phyloP scores from a whole-genome alignment of 176 grass and related monocot genomes.

The Chloris gayana region DNA sequence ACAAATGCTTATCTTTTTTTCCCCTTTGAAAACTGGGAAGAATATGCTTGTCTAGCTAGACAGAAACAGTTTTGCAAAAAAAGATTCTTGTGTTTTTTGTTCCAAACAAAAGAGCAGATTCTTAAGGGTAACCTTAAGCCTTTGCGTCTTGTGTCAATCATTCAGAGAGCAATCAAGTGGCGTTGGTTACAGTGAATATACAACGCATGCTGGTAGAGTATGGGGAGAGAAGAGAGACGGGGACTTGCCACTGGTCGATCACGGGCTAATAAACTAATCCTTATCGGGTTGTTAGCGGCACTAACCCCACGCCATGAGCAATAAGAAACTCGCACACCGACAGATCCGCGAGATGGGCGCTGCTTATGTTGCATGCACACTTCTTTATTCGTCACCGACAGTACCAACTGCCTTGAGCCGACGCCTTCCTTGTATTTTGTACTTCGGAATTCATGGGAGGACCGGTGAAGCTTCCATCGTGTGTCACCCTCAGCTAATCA shows the following conservation, averaged over 20 bases:
- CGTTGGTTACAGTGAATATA: conserved; percentile 23
- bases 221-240: conserved; percentile 16
- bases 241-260: conserved; percentile 33
- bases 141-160: neutral
- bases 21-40: no score
- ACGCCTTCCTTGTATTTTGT: neutral
- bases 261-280: conserved; percentile 30
- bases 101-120: neutral
- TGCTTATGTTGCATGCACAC: conserved; percentile 14
- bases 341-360: conserved; percentile 31
- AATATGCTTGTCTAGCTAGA: neutral
- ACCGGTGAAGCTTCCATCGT: no score
- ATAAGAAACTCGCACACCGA: conserved; percentile 34
- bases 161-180: neutral
- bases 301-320: neutral
- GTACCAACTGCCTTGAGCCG: conserved; percentile 1
- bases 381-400: conserved; percentile 40
- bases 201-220: neutral
- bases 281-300: conserved; percentile 32
- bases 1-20: no score
- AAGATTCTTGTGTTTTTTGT: neutral
- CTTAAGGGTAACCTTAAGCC: neutral
- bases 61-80: neutral
- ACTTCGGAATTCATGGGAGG: neutral
- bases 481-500: no score